Base-by-base conservation (phyloP, 768 basidiomycete genomes). In the Mycena floridula region DNA sequence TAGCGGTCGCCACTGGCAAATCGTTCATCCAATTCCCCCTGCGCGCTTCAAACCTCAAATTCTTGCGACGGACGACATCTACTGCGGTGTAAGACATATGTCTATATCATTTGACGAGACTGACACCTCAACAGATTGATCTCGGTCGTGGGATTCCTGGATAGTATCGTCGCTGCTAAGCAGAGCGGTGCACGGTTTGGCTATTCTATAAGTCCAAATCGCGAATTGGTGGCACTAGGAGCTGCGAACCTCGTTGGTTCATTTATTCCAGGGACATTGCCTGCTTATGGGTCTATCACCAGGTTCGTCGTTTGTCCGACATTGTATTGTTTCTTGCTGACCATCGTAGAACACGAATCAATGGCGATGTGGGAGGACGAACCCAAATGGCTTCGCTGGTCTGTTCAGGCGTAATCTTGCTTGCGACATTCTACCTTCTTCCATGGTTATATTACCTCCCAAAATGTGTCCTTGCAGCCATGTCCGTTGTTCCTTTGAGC, bases 121-220 rank as follows among this genome's bases (percentile, higher is more conserved):
- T n/a, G 23, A 30, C 42, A 16, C 32, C n/a, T 37, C 37, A 25
- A 16, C 52, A 89, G 86, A 25, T 59, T 92, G 42, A 84, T 89
- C 40, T 78, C 87, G 0, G 74, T 95, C 32, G 76, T 91, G 18
- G 96, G 96, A 1, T 96, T 94, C 60, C 68, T 99, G 48, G 95
- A 99, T 60, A 90, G 87, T 48, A 92, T 96, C 49, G 91, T 93
- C 2, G 89, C 93, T 0, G 95, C 95, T 2, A 96, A 98, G 56
- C 93, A 97, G 60, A 94, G 88, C 48, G 81, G 81, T 0, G 76
- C 81, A 3, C 82, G 83, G 11, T 97, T 85, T 56, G 87, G 89
- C 3, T 85, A 97, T 59, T 77, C 87, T 0, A 87, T 98, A 50
- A 88, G 82, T 50, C 91, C 93, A 0, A 99, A 98, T 59, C 84